A percentile compares a stretch with the other conserved stretches of the same genome.
These are phyloP conservation scores for Dactylonectria estremocensis DNA, from an alignment of 2,329 filamentous ascomycete genomes.

Conservation along the genomic window DNA sequence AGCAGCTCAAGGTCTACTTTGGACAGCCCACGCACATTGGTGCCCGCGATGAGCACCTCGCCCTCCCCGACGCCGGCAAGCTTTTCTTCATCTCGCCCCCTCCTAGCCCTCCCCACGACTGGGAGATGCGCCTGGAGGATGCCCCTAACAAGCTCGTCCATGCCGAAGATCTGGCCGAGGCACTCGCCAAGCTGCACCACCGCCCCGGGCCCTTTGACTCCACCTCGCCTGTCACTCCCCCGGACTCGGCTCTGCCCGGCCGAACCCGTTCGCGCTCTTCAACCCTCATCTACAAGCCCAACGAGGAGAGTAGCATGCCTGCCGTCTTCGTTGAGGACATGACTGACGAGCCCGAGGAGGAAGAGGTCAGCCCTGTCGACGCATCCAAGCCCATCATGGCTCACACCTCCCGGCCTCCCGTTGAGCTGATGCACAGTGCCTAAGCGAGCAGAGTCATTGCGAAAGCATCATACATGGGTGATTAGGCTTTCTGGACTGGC, in stretches of 20 bases:
- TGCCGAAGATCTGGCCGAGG: slow-evolving; percentile 78
- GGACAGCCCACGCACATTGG: slow-evolving; percentile 74
- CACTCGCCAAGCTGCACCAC: slow-evolving; percentile 74
- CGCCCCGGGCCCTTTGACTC: slow-evolving; percentile 58
- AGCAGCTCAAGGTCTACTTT: slow-evolving; percentile 78
- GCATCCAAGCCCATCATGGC: slow-evolving; percentile 66
- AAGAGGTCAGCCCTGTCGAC: slow-evolving; percentile 60
- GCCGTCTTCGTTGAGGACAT: slow-evolving; percentile 79
- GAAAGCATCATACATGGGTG: neutral
- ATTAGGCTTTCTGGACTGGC: neutral
- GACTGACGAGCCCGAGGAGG: slow-evolving; percentile 68
- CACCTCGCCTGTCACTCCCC: slow-evolving; percentile 51
- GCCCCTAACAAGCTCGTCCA: slow-evolving; percentile 80
- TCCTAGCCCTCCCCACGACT: slow-evolving; percentile 77
- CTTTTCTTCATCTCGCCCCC: slow-evolving; percentile 82
- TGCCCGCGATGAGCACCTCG: slow-evolving; percentile 70
- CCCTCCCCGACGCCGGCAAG: slow-evolving; percentile 79
- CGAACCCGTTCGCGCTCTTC: slow-evolving; percentile 71
- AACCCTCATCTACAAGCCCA: slow-evolving; percentile 76
- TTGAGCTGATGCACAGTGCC: slow-evolving; percentile 73
- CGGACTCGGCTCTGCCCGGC: slow-evolving; percentile 47
- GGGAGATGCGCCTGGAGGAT: slow-evolving; percentile 78
- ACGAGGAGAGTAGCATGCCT: slow-evolving; percentile 71
- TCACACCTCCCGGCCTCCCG: slow-evolving; percentile 74
- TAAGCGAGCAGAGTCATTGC: slow-evolving; percentile 33